Percentiles rank a stretch among this genome's conserved stretches.
These are phyloP conservation scores for Citrullus amarus DNA, from an alignment of 306 rosid species.

Conservation along the genomic window DNA sequence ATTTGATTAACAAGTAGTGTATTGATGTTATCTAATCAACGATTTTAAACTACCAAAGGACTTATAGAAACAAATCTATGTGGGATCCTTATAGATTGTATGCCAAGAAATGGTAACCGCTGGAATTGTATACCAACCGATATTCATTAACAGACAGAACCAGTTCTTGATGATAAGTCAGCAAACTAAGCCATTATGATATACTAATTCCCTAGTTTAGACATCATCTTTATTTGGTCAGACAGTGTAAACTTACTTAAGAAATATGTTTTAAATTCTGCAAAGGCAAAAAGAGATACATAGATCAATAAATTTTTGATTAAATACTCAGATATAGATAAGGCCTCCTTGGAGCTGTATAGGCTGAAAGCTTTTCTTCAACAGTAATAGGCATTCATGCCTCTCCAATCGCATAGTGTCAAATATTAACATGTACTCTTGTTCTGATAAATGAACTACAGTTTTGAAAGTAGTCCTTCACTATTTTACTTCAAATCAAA, in stretches of 20 bases:
- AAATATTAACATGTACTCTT: no score
- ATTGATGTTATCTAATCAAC: background rate
- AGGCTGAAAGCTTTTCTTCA: background rate
- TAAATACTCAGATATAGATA: background rate
- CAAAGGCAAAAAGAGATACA: background rate
- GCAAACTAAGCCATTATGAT: background rate
- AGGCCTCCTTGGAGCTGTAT: background rate
- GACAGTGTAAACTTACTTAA: background rate
- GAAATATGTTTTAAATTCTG: background rate
- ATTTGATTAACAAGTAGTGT: background rate
- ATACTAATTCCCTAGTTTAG: background rate
- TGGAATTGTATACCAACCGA: background rate
- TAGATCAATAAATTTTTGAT: background rate
- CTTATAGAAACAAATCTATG: background rate
- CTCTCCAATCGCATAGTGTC: background rate
- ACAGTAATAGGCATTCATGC: background rate
- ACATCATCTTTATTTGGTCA: background rate
- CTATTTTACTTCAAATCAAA: background rate
- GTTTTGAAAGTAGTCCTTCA: background rate
- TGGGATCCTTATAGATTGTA: background rate
- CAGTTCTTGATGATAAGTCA: background rate
- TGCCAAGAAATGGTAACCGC: background rate
- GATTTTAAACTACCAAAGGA: background rate
- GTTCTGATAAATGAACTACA: background rate
- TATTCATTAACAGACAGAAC: background rate